Evolutionary conservation across 2,329 filamentous ascomycete species (phyloP).

Genomic region (Beauveria australis): DNA sequence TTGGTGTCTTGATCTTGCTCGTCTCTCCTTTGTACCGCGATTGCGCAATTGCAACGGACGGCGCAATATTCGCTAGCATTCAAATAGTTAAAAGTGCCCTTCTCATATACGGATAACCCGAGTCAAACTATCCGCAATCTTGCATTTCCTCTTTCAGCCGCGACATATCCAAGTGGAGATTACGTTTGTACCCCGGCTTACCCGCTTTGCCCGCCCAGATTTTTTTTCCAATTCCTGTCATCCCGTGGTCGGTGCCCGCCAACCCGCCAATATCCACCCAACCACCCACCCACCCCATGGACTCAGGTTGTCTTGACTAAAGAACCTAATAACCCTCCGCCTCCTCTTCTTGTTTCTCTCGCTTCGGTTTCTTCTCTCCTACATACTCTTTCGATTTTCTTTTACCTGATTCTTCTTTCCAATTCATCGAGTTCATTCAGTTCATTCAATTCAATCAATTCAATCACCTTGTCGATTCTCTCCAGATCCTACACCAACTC

Average conservation of each 20-base stretch:
- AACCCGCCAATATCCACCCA: constrained; percentile 1
- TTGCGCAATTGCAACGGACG: no score
- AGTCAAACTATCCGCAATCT: not conserved
- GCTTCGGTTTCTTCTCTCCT: not conserved
- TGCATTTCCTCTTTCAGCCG: constrained; percentile 3
- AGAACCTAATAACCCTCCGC: not conserved
- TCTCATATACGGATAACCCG: not conserved
- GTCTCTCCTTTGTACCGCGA: no score
- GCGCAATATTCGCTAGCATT: no score
- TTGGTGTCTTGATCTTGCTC: no score
- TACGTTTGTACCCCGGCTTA: not conserved
- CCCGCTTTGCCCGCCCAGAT: not conserved
- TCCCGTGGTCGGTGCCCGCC: not conserved
- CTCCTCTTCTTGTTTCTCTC: not conserved
- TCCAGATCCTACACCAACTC: not conserved
- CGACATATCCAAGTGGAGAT: constrained; percentile 3
- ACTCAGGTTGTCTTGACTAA: not conserved
- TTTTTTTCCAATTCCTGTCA: not conserved
- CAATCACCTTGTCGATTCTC: not conserved
- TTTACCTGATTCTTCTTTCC: not conserved
- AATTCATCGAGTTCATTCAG: not conserved
- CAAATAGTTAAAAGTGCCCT: no score
- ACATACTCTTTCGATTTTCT: not conserved
- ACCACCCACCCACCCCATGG: not conserved
- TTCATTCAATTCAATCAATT: not conserved